These are phyloP conservation scores for Komagataea norvegica DNA, from an alignment of 1,139 yeast species.

Conservation along the genomic window DNA sequence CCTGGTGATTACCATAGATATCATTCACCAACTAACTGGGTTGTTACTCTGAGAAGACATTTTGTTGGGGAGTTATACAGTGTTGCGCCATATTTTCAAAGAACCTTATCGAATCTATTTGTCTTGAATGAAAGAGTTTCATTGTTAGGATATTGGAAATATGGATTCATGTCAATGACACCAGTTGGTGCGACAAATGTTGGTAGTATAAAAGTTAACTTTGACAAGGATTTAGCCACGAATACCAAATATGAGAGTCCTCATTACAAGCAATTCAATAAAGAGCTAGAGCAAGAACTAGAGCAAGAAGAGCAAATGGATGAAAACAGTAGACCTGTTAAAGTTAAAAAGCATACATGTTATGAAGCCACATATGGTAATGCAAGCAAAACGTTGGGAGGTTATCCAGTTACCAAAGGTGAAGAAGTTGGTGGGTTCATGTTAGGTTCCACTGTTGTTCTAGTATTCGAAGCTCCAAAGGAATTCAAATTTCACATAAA, in stretches of 20 bases:
- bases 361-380: constrained; percentile 90
- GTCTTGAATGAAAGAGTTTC: constrained; percentile 95
- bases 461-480: constrained; percentile 93
- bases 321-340: constrained; percentile 24
- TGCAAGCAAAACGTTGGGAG: constrained; percentile 77
- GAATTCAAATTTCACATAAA: constrained; percentile 65
- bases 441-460: constrained; percentile 91
- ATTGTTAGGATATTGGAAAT: constrained; percentile 89
- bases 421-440: constrained; percentile 97
- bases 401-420: constrained; percentile 85
- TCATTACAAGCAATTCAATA: constrained; percentile 19
- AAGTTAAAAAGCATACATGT: constrained; percentile 69
- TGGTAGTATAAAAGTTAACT: constrained; percentile 87
- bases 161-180: constrained; percentile 97
- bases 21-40: constrained; percentile 98
- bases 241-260: constrained; percentile 62
- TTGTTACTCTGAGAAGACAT: constrained; percentile 86
- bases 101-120: constrained; percentile 78
- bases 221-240: constrained; percentile 86
- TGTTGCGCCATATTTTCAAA: constrained; percentile 95
- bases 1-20: constrained; percentile 98
- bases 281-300: constrained; percentile 9
- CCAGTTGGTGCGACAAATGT: constrained; percentile 99
- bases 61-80: constrained; percentile 94
- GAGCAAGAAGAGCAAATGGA: constrained; percentile 7